Evolutionary conservation across 202 grass and related monocot genomes (phyloP).

Genomic region (Bolboschoenoplectus hybrid): DNA sequence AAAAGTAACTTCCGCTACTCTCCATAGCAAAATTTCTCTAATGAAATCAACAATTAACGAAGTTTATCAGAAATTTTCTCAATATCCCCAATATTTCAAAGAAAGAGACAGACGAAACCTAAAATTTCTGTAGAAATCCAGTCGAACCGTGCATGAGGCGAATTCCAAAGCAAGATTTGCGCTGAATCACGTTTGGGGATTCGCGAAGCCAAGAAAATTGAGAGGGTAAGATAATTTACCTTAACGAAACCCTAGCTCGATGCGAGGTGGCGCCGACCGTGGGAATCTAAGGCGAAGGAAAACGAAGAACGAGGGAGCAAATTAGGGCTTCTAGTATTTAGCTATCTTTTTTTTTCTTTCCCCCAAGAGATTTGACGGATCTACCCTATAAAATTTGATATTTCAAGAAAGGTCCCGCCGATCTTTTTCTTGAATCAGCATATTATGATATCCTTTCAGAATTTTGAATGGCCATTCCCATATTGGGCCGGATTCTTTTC

Average conservation of each 20-base stretch:
- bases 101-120: not conserved
- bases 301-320: not conserved
- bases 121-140: not conserved
- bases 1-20: not conserved
- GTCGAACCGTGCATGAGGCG: not conserved
- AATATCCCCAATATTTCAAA: constrained; percentile 26
- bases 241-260: constrained; percentile 33
- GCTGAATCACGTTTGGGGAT: not conserved
- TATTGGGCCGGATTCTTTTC: not conserved
- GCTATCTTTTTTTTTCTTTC: not conserved
- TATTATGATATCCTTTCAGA: not conserved
- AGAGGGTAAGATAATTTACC: constrained; percentile 13
- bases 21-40: not conserved
- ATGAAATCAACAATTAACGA: constrained; percentile 14
- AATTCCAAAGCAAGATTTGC: not conserved
- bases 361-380: not conserved
- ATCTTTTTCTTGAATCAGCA: not conserved
- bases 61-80: not conserved
- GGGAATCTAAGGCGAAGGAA: constrained; percentile 1
- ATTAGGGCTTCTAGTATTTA: constrained; percentile 37
- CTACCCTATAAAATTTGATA: constrained; percentile 20
- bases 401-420: not conserved
- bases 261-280: constrained; percentile 3
- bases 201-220: not conserved
- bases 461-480: not conserved